Conservation (phyloP, 1,284 basidiomycete genomes). For the Fistulina hepatica region DNA sequence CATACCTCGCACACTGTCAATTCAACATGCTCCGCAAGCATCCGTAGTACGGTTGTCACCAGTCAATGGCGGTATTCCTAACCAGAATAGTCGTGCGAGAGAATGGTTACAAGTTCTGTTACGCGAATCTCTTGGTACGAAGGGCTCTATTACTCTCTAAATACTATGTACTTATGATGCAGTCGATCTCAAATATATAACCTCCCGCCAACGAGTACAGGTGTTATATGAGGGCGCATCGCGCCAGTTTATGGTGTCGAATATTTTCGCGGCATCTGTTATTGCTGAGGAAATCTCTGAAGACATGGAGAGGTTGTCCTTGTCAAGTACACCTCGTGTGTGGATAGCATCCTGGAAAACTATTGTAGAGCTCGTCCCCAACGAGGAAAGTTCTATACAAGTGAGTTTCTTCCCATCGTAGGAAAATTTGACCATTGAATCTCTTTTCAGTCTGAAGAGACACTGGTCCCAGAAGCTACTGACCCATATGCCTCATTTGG, state of each 20-base stretch:
- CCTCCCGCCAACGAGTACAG: slow-evolving; percentile 48
- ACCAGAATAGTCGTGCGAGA: slow-evolving; percentile 30
- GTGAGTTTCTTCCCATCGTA: background rate
- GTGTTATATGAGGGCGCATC: slow-evolving; percentile 50
- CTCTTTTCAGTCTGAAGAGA: background rate
- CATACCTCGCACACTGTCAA: slow-evolving; percentile 31
- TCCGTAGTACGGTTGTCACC: slow-evolving; percentile 11
- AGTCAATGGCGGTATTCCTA: slow-evolving; percentile 11
- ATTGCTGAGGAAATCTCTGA: slow-evolving; percentile 15
- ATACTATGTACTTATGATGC: slow-evolving; percentile 13
- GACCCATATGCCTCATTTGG: slow-evolving; percentile 76
- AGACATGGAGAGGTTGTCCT: slow-evolving; percentile 33
- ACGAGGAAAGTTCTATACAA: slow-evolving; percentile 11
- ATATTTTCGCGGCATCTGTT: slow-evolving; percentile 29
- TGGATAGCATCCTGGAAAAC: slow-evolving; percentile 60
- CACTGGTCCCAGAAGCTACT: too few species aligned
- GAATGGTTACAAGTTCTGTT: slow-evolving; percentile 60
- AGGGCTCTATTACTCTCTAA: slow-evolving; percentile 7
- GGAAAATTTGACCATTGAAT: background rate
- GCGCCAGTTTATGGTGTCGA: slow-evolving; percentile 43
- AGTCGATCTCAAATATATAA: slow-evolving; percentile 72
- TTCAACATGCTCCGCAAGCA: slow-evolving; percentile 43
- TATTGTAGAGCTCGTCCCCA: slow-evolving; percentile 23
- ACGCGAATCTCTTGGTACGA: slow-evolving; percentile 51
- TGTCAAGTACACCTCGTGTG: slow-evolving; percentile 28